Evolutionary conservation across 352 stramenopile species (phyloP), one percentile per base, ranked within the genome.

Genomic region (Phytopythium vexans): DNA sequence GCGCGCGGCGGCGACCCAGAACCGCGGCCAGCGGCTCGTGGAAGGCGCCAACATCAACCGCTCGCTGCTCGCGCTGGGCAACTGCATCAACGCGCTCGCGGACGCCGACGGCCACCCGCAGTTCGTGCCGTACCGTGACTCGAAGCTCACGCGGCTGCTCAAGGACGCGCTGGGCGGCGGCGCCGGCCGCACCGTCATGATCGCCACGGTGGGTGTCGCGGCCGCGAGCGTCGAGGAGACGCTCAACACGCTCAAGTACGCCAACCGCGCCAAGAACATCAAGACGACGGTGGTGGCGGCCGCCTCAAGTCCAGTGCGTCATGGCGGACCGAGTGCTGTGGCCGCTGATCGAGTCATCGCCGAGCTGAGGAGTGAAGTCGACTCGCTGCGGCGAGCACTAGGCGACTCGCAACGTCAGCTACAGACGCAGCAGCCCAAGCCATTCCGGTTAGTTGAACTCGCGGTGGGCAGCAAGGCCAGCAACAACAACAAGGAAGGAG

Each of bases 121-220:
- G 34, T 97, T 96, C 54, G 86, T 97, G 4, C 88, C 90, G 4
- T 98, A 97, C 62, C 69, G 92, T 43, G 89, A 96, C 59, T 88
- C 65, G 41, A 97, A 97, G 57, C 60, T 97, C 6, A 97, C 88
- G 10, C 77, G 88, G 34, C 56, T 97, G 32, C 62, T 97, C 5
- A 97, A 97, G 52, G 87, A 96, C 47, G 96, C 85, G 4, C 74
- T 97, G 3, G 46, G 46, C 9, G 89, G 88, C 33, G 92, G 92
- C 2, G 97, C 97, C 58, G 97, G 92, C 58, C 85, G 92, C 9
- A 98, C 92, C 0, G 92, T 97, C 3, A 97, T 97, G 88, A 97
- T 97, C 52, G 89, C 91, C 16, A 97, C 96, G 58, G 86, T 97
- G 27, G 92, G 75, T 54, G 71, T 80, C 12, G 71, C 92, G 9